Evolutionary conservation across 1,284 basidiomycete species (phyloP).

Genomic region (Pseudozyma tsukubaensis): DNA sequence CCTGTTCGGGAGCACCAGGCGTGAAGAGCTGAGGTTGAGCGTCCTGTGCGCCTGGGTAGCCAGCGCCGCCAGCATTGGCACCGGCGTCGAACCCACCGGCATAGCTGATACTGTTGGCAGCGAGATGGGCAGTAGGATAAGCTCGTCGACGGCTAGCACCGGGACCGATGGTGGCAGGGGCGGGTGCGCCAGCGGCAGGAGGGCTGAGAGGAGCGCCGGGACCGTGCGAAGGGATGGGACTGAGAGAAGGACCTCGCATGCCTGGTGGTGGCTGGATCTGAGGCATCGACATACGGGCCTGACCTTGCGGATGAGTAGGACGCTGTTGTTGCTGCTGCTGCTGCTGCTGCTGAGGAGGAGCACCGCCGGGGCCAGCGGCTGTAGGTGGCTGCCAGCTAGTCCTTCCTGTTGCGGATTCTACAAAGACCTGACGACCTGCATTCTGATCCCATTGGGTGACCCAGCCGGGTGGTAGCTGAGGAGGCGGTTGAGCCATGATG

Average conservation of each 20-base stretch:
- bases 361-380: constrained; percentile 14
- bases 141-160: constrained; percentile 70
- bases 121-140: constrained; percentile 70
- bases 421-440: constrained; percentile 85
- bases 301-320: constrained; percentile 63
- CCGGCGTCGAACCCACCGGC: constrained; percentile 69
- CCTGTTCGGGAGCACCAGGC: constrained; percentile 49
- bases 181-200: constrained; percentile 60
- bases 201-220: constrained; percentile 50
- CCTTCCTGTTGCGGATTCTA: constrained; percentile 70
- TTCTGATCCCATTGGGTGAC: constrained; percentile 86
- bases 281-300: constrained; percentile 67
- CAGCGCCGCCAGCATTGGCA: constrained; percentile 67
- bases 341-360: constrained; percentile 27
- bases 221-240: constrained; percentile 41
- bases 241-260: constrained; percentile 49
- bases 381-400: constrained; percentile 69
- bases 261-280: constrained; percentile 58
- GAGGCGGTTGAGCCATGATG: constrained; percentile 51
- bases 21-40: constrained; percentile 52
- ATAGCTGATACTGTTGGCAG: constrained; percentile 67
- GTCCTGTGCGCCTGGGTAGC: constrained; percentile 38
- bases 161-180: constrained; percentile 67
- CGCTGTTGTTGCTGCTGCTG: constrained; percentile 42
- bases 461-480: constrained; percentile 83